Evolutionary conservation across 257 asterid species (phyloP).

Genomic region (Asclepias syriaca): DNA sequence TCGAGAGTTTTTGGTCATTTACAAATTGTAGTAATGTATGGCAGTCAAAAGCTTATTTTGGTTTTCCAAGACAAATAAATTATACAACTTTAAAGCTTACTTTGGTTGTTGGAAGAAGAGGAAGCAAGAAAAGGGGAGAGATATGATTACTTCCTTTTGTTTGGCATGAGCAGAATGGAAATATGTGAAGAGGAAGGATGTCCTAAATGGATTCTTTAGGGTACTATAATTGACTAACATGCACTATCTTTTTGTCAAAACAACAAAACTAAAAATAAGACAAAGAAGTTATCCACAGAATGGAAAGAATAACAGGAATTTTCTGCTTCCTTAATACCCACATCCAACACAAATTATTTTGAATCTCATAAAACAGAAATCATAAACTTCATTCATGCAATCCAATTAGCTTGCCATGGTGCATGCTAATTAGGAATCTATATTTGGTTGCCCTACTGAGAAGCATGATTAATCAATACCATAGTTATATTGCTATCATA

Average conservation of each 20-base stretch:
- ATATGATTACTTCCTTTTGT: background rate
- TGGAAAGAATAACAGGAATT: too few species aligned
- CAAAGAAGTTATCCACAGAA: too few species aligned
- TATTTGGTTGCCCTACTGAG: background rate
- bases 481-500: background rate
- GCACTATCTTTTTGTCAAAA: too few species aligned
- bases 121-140: background rate
- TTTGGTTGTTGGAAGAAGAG: too few species aligned
- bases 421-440: background rate
- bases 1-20: background rate
- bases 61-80: too few species aligned
- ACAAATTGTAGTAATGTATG: background rate
- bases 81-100: background rate
- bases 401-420: background rate
- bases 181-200: too few species aligned
- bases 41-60: too few species aligned
- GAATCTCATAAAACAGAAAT: background rate
- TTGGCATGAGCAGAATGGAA: background rate
- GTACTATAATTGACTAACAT: too few species aligned
- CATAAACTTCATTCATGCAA: background rate
- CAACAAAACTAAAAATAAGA: too few species aligned
- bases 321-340: background rate
- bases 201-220: too few species aligned
- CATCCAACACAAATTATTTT: background rate
- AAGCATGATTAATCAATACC: background rate